Percentiles rank a stretch among this genome's conserved stretches.
These are phyloP conservation scores for Ajuga chamaepitys DNA, from an alignment of 257 asterid species.

Conservation along the genomic window DNA sequence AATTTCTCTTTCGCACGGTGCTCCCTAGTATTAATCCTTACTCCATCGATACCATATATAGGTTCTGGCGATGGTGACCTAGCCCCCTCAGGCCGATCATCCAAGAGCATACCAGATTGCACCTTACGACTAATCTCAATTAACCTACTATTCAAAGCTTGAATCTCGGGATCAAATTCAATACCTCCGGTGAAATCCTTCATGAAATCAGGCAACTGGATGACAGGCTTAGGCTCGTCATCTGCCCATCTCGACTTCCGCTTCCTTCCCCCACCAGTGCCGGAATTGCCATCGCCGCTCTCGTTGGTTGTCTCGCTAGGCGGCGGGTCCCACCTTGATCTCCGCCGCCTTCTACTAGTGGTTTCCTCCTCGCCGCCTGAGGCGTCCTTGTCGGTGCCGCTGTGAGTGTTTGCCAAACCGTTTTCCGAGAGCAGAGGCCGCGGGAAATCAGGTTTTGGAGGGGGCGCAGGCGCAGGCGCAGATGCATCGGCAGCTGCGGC, in stretches of 20 bases:
- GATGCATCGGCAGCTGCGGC: slow-evolving; percentile 24
- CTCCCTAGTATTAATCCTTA: slow-evolving; percentile 88
- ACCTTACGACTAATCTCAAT: slow-evolving; percentile 82
- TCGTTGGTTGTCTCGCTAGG: slow-evolving; percentile 49
- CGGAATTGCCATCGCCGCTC: slow-evolving; percentile 36
- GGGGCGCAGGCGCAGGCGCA: slow-evolving; percentile 12
- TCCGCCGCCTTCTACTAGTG: slow-evolving; percentile 56
- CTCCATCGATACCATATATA: slow-evolving; percentile 78
- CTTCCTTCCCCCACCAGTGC: slow-evolving; percentile 65
- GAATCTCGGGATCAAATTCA: slow-evolving; percentile 87
- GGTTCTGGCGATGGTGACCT: slow-evolving; percentile 99
- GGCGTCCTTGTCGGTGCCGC: slow-evolving; percentile 71
- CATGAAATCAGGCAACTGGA: slow-evolving; percentile 86
- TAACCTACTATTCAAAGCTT: slow-evolving; percentile 71
- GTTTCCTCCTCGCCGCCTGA: slow-evolving; percentile 96
- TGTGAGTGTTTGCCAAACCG: slow-evolving; percentile 52
- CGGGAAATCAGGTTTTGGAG: slow-evolving; percentile 28
- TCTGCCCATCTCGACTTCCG: slow-evolving; percentile 95
- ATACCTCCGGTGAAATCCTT: slow-evolving; percentile 78
- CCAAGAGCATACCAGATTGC: slow-evolving; percentile 81
- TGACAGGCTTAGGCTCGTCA: slow-evolving; percentile 70
- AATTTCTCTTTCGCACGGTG: slow-evolving; percentile 84
- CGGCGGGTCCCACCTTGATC: slow-evolving; percentile 90
- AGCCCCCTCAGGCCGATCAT: slow-evolving; percentile 86
- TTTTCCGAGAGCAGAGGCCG: slow-evolving; percentile 58